Base-by-base conservation (phyloP, 257 asterid genomes). In the Solanum sitiens region DNA sequence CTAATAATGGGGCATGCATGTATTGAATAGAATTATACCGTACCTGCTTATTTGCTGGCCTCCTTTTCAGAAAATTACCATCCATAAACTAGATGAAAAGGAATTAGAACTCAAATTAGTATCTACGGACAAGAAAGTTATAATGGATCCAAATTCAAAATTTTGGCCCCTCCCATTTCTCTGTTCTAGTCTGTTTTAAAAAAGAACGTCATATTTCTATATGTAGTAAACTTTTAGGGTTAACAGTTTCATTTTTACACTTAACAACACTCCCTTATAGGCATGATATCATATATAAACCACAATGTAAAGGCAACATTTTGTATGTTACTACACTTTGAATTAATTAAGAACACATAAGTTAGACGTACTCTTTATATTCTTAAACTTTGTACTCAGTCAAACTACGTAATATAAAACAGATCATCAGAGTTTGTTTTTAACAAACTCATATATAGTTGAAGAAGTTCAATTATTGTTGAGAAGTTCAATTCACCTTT, bases 31-130 rank as follows among this genome's bases (percentile, higher is more conserved):
- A 40, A 73, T 73, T 73, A 73, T 20, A 73, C 47, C 27, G 16
- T 73, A 63, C 88, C 86, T 61, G 90, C 56, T 76, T 85, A 85
- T 12, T 35, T 45, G 90, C 50, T 68, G 44, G 75, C 74, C 70
- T 65, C 83, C 88, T 67, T 45, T 86, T 85, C 90, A 88, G 61
- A 67, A 35, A 23, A 50, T 23, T 47, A 79, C 86, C 80, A 85
- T 86, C 47, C 65, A 79, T 77, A 63, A 89, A 89, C 88, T 70
- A 6, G 42, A 86, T 83, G 82, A 59, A 84, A 68, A 89, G 86
- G 71, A 10, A 86, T 84, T 30, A 23, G 53, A 87, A 86, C 30
- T 61, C 18, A 79, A 77, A 10, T 30, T 61, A 76, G 39, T n/a
- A 76, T 76, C 39, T 42, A 77, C 4, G 11, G 65, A 79, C 84